Evolutionary conservation across 106 monocot species (phyloP).

Genomic region (Dactylorhiza incarnata): DNA sequence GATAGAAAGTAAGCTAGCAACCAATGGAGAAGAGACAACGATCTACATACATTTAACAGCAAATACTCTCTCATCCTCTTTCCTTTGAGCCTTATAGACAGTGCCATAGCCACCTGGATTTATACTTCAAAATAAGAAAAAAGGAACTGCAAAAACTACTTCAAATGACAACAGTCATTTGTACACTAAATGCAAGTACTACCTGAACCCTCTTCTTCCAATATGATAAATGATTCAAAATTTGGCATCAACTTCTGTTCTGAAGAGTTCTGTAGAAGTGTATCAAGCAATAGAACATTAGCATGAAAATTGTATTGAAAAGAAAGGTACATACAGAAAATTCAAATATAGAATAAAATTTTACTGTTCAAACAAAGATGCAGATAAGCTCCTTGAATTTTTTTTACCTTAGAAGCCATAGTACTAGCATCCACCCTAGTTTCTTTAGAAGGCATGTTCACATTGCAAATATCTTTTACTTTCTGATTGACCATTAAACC

Average conservation of each 20-base stretch:
- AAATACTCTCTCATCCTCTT: constrained; percentile 79
- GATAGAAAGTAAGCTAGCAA: background rate
- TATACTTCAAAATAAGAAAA: background rate
- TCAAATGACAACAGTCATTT: background rate
- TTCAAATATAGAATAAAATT: background rate
- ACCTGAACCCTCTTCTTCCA: constrained; percentile 99
- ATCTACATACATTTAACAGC: constrained; percentile 84
- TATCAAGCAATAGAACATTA: background rate
- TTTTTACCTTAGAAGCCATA: constrained; percentile 41
- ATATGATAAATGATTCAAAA: constrained; percentile 72
- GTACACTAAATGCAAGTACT: constrained; percentile 12
- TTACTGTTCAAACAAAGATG: background rate
- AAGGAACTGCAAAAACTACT: background rate
- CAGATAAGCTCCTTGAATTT: background rate
- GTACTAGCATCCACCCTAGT: constrained; percentile 16
- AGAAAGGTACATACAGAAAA: background rate
- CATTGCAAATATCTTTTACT: constrained; percentile 13
- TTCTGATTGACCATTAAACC: constrained; percentile 24
- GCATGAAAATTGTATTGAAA: background rate
- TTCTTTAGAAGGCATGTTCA: constrained; percentile 24
- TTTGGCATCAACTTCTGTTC: constrained; percentile 54
- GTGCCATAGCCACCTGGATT: constrained; percentile 89
- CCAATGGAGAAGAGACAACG: background rate
- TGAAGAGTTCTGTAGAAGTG: constrained; percentile 31
- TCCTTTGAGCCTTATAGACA: constrained; percentile 80